phyloP scores from a whole-genome alignment of 345 rosid genomes.

The Trapa incisa region DNA sequence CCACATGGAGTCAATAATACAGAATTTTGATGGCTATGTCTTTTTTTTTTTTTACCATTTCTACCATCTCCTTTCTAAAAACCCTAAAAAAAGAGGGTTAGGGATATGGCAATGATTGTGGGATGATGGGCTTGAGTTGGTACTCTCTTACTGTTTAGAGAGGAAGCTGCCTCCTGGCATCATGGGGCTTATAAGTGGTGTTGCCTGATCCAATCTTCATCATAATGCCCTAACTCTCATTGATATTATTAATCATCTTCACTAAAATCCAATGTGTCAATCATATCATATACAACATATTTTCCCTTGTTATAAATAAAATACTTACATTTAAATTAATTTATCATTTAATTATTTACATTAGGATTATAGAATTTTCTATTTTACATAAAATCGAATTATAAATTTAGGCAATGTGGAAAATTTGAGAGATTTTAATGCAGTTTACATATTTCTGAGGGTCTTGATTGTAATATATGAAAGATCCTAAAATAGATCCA shows the following conservation, averaged over 20 bases:
- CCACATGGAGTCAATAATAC: too few relatives aligned
- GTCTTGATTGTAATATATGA: slow-evolving; percentile 1
- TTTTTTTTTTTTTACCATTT: too few relatives aligned
- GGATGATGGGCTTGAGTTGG: slow-evolving; percentile 7
- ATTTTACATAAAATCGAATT: too few relatives aligned
- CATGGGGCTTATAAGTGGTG: slow-evolving; percentile 12
- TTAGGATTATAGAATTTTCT: too few relatives aligned
- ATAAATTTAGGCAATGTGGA: background rate
- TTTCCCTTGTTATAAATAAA: too few relatives aligned
- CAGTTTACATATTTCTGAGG: background rate
- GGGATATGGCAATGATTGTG: background rate
- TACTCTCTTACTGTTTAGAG: slow-evolving; percentile 5
- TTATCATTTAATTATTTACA: too few relatives aligned
- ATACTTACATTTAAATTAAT: too few relatives aligned
- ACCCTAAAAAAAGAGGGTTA: background rate
- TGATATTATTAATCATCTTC: too few relatives aligned
- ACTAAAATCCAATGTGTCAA: too few relatives aligned
- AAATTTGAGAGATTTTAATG: slow-evolving; percentile 2
- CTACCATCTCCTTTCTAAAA: too few relatives aligned
- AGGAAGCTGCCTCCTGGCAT: background rate
- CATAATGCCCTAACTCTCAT: background rate
- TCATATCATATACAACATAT: too few relatives aligned
- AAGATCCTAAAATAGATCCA: background rate
- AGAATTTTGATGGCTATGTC: too few relatives aligned
- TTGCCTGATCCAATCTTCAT: background rate